phyloP scores from a whole-genome alignment of 1,139 yeast species.

The Yamadazyma conglobata region DNA sequence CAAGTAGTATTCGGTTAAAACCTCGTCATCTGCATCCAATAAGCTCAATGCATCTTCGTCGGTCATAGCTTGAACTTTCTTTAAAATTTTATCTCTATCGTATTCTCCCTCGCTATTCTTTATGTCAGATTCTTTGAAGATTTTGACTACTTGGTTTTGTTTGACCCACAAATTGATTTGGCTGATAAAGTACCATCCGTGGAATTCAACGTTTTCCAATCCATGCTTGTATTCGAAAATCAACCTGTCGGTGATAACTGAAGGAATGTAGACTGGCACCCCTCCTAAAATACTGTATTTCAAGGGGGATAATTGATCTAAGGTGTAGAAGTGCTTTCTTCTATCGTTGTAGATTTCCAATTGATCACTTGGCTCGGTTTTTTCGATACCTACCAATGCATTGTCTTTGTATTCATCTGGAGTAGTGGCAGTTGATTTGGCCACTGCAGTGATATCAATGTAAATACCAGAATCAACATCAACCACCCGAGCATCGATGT shows the following conservation, averaged over 20 bases:
- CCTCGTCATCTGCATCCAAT: constrained; percentile 24
- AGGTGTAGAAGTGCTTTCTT: constrained; percentile 29
- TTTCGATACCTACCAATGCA: constrained; percentile 11
- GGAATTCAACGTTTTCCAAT: constrained; percentile 12
- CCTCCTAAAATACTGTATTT: constrained; percentile 31
- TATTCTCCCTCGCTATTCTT: constrained; percentile 11
- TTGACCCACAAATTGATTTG: constrained; percentile 27
- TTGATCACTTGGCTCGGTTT: constrained; percentile 11
- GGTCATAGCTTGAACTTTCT: constrained; percentile 17
- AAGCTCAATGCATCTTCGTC: constrained; percentile 18
- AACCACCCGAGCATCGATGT: constrained; percentile 39
- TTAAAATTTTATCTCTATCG: constrained; percentile 17
- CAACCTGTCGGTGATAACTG: constrained; percentile 22
- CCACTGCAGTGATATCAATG: constrained; percentile 38
- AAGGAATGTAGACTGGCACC: constrained; percentile 31
- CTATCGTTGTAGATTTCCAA: constrained; percentile 29
- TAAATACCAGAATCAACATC: constrained; percentile 40
- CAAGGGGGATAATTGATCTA: constrained; percentile 33
- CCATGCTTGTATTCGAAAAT: constrained; percentile 24
- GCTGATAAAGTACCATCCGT: constrained; percentile 23
- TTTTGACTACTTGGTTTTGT: constrained; percentile 12
- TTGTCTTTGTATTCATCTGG: constrained; percentile 21
- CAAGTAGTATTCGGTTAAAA: constrained; percentile 28
- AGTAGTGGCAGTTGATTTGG: constrained; percentile 24
- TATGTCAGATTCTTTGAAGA: constrained; percentile 8